A percentile compares a stretch with the other conserved stretches of the same genome.
Evolutionary conservation across 768 basidiomycete species (phyloP).

Genomic region (Leccinum uliginosum): DNA sequence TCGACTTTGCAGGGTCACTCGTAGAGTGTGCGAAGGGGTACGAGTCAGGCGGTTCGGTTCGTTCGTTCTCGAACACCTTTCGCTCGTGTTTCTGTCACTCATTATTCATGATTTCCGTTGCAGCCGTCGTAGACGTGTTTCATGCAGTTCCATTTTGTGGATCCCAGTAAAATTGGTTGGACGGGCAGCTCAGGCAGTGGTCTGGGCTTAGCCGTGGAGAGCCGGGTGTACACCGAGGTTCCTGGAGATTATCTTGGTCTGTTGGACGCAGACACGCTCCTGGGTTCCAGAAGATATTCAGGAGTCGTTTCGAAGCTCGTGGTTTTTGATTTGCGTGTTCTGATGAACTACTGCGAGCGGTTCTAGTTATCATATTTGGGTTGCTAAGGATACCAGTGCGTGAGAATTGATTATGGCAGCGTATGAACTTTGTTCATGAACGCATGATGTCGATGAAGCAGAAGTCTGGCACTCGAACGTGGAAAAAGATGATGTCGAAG

Average conservation of each 20-base stretch:
- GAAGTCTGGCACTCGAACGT: background rate
- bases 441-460: too few species aligned
- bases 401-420: too few species aligned
- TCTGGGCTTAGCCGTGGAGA: slow-evolving; percentile 12
- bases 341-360: too few species aligned
- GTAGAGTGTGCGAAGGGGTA: background rate
- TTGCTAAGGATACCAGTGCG: too few species aligned
- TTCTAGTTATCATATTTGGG: too few species aligned
- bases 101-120: background rate
- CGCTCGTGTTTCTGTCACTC: background rate
- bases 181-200: slow-evolving; percentile 19
- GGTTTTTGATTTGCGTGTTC: background rate
- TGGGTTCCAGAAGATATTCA: slow-evolving; percentile 23
- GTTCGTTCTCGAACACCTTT: slow-evolving; percentile 7
- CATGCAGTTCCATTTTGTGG: slow-evolving; percentile 14
- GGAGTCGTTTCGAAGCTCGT: slow-evolving; percentile 13
- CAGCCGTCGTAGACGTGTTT: slow-evolving; percentile 15
- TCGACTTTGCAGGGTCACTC: background rate
- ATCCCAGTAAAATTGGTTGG: slow-evolving; percentile 18
- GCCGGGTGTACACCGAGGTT: slow-evolving; percentile 15
- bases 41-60: slow-evolving; percentile 12
- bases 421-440: too few species aligned
- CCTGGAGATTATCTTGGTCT: slow-evolving; percentile 19
- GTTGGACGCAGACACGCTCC: slow-evolving; percentile 23
- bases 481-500: background rate